Percentiles rank a stretch among this genome's conserved stretches.
Conservation (phyloP, 2,329 filamentous ascomycete genomes). For the Pseudocercospora cruenta region DNA sequence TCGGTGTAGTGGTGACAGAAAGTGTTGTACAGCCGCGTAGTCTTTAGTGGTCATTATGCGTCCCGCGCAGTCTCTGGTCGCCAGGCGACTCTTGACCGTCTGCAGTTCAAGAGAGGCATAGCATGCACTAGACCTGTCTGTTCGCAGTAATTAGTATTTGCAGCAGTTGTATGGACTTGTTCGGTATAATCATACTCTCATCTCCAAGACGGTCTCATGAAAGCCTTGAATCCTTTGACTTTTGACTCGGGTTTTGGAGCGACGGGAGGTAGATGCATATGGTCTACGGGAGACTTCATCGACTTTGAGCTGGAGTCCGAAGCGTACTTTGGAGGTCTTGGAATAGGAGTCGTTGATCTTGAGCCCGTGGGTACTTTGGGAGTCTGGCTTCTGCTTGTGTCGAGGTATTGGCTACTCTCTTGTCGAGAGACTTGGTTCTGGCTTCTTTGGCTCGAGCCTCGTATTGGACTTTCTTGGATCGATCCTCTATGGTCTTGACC, state of each 20-base stretch:
- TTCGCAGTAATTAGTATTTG: not conserved
- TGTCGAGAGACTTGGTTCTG: not conserved
- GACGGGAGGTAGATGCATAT: conserved; percentile 1
- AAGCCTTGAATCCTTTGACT: conserved; percentile 2
- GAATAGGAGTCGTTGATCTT: not conserved
- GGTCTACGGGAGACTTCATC: conserved; percentile 1
- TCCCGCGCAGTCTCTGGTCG: conserved; percentile 8
- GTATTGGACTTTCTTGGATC: conserved; percentile 5
- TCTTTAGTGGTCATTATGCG: conserved; percentile 9
- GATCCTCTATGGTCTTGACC: not conserved
- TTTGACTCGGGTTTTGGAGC: conserved; percentile 4
- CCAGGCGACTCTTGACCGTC: not conserved
- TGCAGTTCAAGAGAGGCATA: conserved; percentile 4
- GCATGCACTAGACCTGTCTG: not conserved
- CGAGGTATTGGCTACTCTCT: not conserved
- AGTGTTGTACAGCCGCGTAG: not conserved
- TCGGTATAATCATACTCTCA: not conserved
- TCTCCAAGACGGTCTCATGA: conserved; percentile 7
- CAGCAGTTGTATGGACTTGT: not conserved
- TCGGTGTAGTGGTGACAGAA: not conserved
- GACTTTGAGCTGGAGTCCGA: not conserved
- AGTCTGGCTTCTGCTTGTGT: conserved; percentile 1
- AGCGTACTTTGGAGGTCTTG: not conserved
- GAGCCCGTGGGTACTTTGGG: not conserved
- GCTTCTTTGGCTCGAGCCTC: not conserved